phyloP scores from a whole-genome alignment of 176 grass and related monocot genomes.

The Avena sativa region DNA sequence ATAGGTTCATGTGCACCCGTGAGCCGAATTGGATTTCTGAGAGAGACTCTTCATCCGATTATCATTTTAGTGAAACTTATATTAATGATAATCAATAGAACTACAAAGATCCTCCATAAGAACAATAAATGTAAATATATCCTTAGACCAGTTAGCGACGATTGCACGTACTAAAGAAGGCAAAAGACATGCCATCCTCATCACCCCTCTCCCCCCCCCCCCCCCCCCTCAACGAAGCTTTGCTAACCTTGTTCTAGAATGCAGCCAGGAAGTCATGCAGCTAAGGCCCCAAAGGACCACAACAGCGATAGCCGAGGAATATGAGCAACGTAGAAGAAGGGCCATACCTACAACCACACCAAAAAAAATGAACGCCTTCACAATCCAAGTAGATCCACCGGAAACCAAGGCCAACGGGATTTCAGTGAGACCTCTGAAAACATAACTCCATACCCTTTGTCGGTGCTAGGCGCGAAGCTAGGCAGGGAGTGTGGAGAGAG shows the following conservation, averaged over 20 bases:
- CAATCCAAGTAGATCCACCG: background rate
- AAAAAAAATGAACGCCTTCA: background rate
- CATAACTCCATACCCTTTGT: background rate
- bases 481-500: background rate
- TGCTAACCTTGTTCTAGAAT: background rate
- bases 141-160: no score
- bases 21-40: no score
- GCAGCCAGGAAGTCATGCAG: background rate
- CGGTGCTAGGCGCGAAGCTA: background rate
- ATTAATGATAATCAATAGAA: no score
- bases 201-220: no score
- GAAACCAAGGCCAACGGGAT: background rate
- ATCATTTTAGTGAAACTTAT: no score
- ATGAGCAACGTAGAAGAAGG: background rate
- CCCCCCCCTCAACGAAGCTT: background rate
- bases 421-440: background rate
- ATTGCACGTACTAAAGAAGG: no score
- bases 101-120: no score
- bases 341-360: background rate
- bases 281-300: background rate
- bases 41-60: no score
- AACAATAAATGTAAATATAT: no score
- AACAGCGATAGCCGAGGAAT: rapidly evolving
- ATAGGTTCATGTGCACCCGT: no score
- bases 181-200: no score